These are phyloP conservation scores for Chiua sp. DNA, from an alignment of 1,284 basidiomycete genomes.

Conservation along the genomic window DNA sequence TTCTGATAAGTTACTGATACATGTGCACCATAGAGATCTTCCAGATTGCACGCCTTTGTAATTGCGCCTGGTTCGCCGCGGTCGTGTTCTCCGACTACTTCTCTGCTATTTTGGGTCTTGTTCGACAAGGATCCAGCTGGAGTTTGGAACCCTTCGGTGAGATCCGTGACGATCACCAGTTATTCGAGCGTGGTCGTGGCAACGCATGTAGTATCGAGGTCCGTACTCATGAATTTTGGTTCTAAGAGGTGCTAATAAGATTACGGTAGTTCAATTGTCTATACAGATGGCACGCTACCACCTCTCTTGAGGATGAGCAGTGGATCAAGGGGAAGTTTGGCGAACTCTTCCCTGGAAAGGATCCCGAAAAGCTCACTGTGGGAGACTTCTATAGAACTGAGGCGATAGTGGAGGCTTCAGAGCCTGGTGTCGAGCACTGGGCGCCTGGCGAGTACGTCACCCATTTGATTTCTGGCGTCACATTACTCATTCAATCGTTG, in stretches of 20 bases:
- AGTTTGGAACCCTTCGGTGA: constrained; percentile 73
- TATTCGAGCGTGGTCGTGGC: constrained; percentile 77
- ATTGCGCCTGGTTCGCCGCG: constrained; percentile 78
- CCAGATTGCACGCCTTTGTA: constrained; percentile 78
- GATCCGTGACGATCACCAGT: constrained; percentile 63
- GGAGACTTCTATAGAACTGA: constrained; percentile 64
- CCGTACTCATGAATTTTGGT: constrained; percentile 19
- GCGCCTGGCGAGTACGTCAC: constrained; percentile 61
- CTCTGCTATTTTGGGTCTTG: constrained; percentile 73
- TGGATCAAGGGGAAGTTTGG: constrained; percentile 62
- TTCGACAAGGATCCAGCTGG: constrained; percentile 73
- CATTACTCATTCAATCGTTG: constrained; percentile 5
- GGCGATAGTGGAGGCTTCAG: constrained; percentile 41
- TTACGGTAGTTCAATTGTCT: constrained; percentile 74
- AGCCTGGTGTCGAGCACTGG: constrained; percentile 66
- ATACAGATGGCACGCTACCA: constrained; percentile 84
- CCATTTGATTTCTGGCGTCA: not conserved
- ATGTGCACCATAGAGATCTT: constrained; percentile 61
- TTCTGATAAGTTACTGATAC: not conserved
- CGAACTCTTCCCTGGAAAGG: constrained; percentile 58
- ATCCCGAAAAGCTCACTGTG: constrained; percentile 56
- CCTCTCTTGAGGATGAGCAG: constrained; percentile 68
- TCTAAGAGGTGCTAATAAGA: constrained; percentile 2
- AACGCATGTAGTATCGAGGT: constrained; percentile 81
- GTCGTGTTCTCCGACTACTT: constrained; percentile 81